Base-by-base conservation (phyloP, 441 rosid genomes). In the Cnidoscolus chayamansa region DNA sequence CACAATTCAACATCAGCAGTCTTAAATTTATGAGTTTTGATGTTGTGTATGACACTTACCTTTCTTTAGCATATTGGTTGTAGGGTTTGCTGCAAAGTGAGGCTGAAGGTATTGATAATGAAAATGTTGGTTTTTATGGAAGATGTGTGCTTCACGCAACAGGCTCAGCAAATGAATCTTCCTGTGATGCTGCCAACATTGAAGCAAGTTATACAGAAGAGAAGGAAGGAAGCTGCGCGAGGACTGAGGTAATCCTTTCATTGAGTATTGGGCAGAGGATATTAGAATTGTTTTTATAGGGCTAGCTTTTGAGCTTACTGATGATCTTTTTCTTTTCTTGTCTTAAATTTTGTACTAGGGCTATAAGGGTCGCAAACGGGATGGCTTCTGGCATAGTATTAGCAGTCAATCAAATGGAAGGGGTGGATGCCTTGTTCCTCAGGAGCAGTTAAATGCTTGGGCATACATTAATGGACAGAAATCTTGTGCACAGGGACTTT, bases 381-480 rank as follows among this genome's bases (percentile, higher is more conserved):
- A 87, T 75, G 87, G 87, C 50, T 73, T 83, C 72, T 78, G 79
- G 78, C 81, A 81, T 72, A 76, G 78, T 60, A 65, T 50, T 58
- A 47, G 60, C 59, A 79, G 71, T 47, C 80, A 69, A 65, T 75
- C 79, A 61, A 80, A 73, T 30, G 81, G 80, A 77, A 79, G 81
- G 75, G 67, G 77, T 58, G 80, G 81, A 53, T 81, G 82, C 77
- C 75, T 85, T 75, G 88, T 87, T 78, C 84, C 83, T 48, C 88
- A 74, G 75, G 90, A 85, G 76, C 90, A 87, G 81, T 54, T 87
- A 64, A 82, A 87, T 73, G 89, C 90, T 73, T 87, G 90, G 89
- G 73, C 70, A 78, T 83, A 87, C 83, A 87, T 87, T 68, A 84
- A 84, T 74, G 86, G 89, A 53, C 84, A 78, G 82, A 87, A 81